Conservation (phyloP, 805 yeast species). For the Schwanniomyces vanrijiae region DNA sequence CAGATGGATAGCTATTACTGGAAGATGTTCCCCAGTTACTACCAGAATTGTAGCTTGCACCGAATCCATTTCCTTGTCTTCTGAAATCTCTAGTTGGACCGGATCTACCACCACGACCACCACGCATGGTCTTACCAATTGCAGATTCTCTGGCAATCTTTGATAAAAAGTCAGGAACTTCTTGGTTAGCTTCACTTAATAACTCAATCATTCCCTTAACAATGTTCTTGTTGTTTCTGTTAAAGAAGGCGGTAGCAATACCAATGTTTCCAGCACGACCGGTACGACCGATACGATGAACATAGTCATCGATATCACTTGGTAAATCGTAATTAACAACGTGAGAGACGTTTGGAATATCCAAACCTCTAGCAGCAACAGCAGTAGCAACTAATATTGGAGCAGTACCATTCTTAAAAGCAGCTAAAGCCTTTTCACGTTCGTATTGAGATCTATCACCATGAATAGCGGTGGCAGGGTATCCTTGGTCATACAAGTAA, state of each 20-base stretch:
- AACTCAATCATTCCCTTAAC: constrained; percentile 85
- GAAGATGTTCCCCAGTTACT: constrained; percentile 19
- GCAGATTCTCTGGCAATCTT: constrained; percentile 76
- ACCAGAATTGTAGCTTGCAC: constrained; percentile 19
- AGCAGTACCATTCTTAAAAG: constrained; percentile 88
- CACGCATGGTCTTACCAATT: constrained; percentile 42
- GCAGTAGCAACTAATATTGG: constrained; percentile 98
- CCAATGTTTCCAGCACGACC: constrained; percentile 99
- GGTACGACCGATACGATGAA: constrained; percentile 99
- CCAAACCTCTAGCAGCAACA: constrained; percentile 99
- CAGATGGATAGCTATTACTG: constrained; percentile 13
- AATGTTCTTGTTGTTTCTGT: constrained; percentile 90
- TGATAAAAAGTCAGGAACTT: constrained; percentile 85
- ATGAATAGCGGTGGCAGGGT: constrained; percentile 98
- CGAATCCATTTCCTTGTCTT: constrained; percentile 44
- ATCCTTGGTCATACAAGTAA: constrained; percentile 81
- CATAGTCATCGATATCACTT: constrained; percentile 96
- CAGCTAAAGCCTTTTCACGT: constrained; percentile 95
- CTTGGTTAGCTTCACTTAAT: constrained; percentile 95
- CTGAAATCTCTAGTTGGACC: constrained; percentile 52
- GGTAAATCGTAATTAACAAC: constrained; percentile 98
- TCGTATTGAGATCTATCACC: constrained; percentile 98
- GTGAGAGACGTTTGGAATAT: constrained; percentile 97
- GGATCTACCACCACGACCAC: constrained; percentile 50
- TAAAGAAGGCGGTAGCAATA: constrained; percentile 97